Evolutionary conservation across 2,329 filamentous ascomycete genomes (phyloP), one percentile per base, ranked within the genome.

Genomic region (Cercospora berteroae): DNA sequence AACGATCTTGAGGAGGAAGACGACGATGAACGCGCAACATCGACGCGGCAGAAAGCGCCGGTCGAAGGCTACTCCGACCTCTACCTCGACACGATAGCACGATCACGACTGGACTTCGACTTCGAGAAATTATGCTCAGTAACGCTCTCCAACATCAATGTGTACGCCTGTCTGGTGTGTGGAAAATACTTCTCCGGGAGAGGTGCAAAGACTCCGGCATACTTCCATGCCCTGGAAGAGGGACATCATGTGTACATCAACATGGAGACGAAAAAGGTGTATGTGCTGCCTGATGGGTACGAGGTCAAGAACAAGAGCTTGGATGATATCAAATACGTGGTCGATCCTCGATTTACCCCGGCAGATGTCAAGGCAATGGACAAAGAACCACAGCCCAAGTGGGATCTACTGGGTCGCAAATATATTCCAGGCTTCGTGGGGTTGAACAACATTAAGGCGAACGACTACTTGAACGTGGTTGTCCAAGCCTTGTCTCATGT

Each of bases 371-470:
- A 88, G 74, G 88, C 88, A 74, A 82, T 98, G 71, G 95, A 98
- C 81, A 89, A 83, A 75, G 64, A 70, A 71, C 82, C 83, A 63
- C 84, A 85, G 75, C 84, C 83, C 18, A 87, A 88, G 55, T 93
- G 90, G 86, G 94, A 96, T 75, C 85, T 98, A 50, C 84, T 85
- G 60, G 93, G 93, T 70, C 92, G 90, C 79, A 88, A 91, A 77
- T 99, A 99, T 81, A 90, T 90, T 72, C 95, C 95, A 20, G 94
- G 95, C 5, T 99, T 94, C 78, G 93, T 99, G 69, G 95, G 95
- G 72, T 96, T 99, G 92, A 99, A 99, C 85, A 99, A 99, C 81
- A 97, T 99, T 85, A 99, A 99, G 80, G 93, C 95, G 67, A 99
- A 99, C 81, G 95, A 99, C 83, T 99, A 99, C 81, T 86, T 98